These are phyloP conservation scores for Pisolithus orientalis DNA, from an alignment of 768 basidiomycete species.

Conservation along the genomic window DNA sequence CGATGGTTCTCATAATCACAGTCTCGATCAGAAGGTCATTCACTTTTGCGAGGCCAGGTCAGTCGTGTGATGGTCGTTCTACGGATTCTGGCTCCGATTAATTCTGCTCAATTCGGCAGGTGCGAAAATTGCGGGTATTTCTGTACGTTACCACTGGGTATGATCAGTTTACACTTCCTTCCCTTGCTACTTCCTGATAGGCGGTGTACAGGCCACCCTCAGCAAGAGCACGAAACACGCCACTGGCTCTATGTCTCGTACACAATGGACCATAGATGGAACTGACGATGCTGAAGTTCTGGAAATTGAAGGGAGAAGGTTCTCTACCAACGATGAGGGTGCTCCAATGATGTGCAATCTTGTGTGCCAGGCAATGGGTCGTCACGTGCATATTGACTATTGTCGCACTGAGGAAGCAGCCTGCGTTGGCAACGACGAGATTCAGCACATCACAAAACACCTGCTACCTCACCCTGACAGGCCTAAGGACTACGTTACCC, in stretches of 20 bases:
- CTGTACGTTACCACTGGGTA: slow-evolving; percentile 47
- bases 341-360: slow-evolving; percentile 62
- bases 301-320: slow-evolving; percentile 52
- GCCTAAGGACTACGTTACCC: slow-evolving; percentile 50
- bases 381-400: slow-evolving; percentile 53
- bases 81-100: neutral
- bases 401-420: slow-evolving; percentile 36
- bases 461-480: slow-evolving; percentile 41
- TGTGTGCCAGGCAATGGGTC: slow-evolving; percentile 46
- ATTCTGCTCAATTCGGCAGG: slow-evolving; percentile 15
- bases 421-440: slow-evolving; percentile 37
- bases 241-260: slow-evolving; percentile 60
- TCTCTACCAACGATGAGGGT: slow-evolving; percentile 48
- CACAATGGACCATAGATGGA: slow-evolving; percentile 51
- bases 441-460: slow-evolving; percentile 38
- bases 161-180: neutral
- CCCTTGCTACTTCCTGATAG: neutral
- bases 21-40: slow-evolving; percentile 32
- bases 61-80: slow-evolving; percentile 1
- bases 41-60: slow-evolving; percentile 46
- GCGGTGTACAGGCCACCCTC: slow-evolving; percentile 41
- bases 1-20: slow-evolving; percentile 39
- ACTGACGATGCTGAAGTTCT: slow-evolving; percentile 37
- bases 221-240: slow-evolving; percentile 55
- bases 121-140: slow-evolving; percentile 48